Evolutionary conservation across 2,329 filamentous ascomycete species (phyloP).

Genomic region (Colletotrichum sp.): DNA sequence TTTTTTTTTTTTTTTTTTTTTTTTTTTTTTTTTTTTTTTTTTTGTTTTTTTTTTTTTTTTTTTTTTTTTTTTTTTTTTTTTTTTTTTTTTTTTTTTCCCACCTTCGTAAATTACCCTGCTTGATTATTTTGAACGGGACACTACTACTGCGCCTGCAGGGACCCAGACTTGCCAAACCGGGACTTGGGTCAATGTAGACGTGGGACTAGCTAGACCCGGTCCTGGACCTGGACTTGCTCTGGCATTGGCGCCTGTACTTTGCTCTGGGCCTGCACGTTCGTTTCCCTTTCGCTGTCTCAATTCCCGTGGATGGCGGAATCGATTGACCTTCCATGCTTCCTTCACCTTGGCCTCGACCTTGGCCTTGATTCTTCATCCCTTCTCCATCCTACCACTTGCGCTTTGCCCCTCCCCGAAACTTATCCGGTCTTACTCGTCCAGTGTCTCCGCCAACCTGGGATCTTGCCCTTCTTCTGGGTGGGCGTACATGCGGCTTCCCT

Average conservation of each 20-base stretch:
- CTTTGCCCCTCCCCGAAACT: not conserved
- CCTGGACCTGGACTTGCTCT: not conserved
- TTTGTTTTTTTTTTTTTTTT: no score
- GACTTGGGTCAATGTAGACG: not conserved
- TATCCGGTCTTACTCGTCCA: not conserved
- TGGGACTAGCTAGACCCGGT: not conserved
- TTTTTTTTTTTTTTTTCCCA: not conserved
- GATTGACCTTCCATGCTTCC: not conserved
- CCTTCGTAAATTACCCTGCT: not conserved
- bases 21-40: no score
- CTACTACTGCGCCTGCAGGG: not conserved
- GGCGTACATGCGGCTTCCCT: not conserved
- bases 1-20: no score
- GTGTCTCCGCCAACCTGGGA: not conserved
- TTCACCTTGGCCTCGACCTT: not conserved
- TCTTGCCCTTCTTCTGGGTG: not conserved
- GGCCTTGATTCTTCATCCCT: not conserved
- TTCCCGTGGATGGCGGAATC: not conserved
- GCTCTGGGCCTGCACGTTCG: not conserved
- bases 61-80: no score
- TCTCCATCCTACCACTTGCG: not conserved
- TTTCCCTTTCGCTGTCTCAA: not conserved
- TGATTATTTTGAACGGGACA: not conserved
- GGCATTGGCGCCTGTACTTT: not conserved
- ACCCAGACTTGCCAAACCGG: constrained; percentile 1